Percentiles rank a stretch among this genome's conserved stretches.
These are phyloP conservation scores for Penicillium sp. DNA, from an alignment of 2,329 filamentous ascomycete genomes.

Conservation along the genomic window DNA sequence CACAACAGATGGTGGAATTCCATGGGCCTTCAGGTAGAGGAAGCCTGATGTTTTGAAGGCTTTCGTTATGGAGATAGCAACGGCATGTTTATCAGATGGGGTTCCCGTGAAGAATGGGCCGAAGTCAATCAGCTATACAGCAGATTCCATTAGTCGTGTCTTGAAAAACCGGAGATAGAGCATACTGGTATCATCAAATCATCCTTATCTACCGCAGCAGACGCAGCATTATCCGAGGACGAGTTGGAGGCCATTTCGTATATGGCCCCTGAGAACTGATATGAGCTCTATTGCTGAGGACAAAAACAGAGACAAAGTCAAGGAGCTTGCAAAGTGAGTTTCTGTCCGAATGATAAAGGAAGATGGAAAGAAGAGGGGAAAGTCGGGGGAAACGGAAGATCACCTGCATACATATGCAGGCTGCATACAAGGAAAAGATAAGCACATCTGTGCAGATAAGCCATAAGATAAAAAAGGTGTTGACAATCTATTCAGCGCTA, in stretches of 20 bases:
- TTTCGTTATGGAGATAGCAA: constrained; percentile 68
- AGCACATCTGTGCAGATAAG: background rate
- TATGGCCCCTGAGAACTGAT: background rate
- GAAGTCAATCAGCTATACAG: constrained; percentile 71
- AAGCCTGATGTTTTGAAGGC: constrained; percentile 87
- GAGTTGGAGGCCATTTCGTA: constrained; percentile 2
- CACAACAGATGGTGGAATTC: constrained; percentile 61
- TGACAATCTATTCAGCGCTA: background rate
- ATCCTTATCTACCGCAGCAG: constrained; percentile 43
- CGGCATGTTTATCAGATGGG: constrained; percentile 57
- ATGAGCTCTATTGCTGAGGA: background rate
- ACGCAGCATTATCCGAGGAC: constrained; percentile 18
- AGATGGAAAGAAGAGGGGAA: constrained; percentile 3
- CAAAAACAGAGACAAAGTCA: background rate
- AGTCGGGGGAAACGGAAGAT: background rate
- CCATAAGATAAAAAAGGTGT: background rate
- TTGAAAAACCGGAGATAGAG: background rate
- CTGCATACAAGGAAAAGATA: background rate
- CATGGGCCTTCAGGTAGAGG: constrained; percentile 80
- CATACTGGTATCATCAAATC: constrained; percentile 44
- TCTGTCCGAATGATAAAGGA: no score
- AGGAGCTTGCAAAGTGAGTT: background rate
- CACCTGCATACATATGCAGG: background rate
- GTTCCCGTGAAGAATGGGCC: constrained; percentile 66
- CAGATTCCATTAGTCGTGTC: background rate